Conservation (phyloP, 164 flowering plant genomes). For the Aristolochia fimbriata region DNA sequence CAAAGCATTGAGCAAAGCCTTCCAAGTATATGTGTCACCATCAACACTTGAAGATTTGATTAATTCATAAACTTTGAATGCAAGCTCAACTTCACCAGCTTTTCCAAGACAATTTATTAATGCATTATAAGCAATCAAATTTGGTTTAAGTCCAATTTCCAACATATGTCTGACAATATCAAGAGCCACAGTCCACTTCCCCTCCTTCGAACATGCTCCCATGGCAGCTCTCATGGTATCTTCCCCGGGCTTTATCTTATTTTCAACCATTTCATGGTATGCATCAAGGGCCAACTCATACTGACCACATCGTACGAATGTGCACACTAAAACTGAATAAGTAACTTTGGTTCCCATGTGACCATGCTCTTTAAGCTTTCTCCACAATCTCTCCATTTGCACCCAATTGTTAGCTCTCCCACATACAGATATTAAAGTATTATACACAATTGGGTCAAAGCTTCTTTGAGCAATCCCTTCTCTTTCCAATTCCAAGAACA, state of each 20-base stretch:
- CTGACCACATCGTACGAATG: slow-evolving; percentile 59
- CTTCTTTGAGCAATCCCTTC: slow-evolving; percentile 18
- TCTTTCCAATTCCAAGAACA: slow-evolving; percentile 44
- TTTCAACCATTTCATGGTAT: slow-evolving; percentile 57
- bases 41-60: slow-evolving; percentile 44
- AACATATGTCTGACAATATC: slow-evolving; percentile 49
- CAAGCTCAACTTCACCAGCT: slow-evolving; percentile 50
- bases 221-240: slow-evolving; percentile 68
- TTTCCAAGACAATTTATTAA: slow-evolving; percentile 76
- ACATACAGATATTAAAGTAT: slow-evolving; percentile 70
- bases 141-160: slow-evolving; percentile 40
- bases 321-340: slow-evolving; percentile 51
- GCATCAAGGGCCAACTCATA: slow-evolving; percentile 75
- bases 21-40: slow-evolving; percentile 79
- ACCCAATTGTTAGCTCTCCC: slow-evolving; percentile 49
- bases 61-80: slow-evolving; percentile 39
- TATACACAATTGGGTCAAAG: slow-evolving; percentile 67
- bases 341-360: slow-evolving; percentile 49
- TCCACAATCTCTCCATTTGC: slow-evolving; percentile 61
- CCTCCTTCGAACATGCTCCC: slow-evolving; percentile 63
- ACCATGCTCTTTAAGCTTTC: slow-evolving; percentile 50
- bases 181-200: slow-evolving; percentile 60
- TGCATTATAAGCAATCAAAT: slow-evolving; percentile 50
- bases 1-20: slow-evolving; percentile 62
- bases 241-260: slow-evolving; percentile 34